Base-by-base conservation (phyloP, 345 rosid species). In the Eucalyptus caleyi region DNA sequence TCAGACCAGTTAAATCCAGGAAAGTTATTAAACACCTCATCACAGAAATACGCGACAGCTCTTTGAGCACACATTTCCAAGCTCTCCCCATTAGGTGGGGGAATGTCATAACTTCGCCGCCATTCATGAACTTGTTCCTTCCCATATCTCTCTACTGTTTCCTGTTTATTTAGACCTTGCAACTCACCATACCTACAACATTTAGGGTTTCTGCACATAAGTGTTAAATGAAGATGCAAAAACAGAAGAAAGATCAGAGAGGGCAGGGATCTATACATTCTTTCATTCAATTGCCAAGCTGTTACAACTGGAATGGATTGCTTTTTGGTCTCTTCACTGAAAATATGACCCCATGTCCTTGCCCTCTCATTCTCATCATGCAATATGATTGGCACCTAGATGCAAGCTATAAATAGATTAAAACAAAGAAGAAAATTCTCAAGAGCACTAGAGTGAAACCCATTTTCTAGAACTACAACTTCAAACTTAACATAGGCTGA, bases 51-150 rank as follows among this genome's bases (percentile, higher is more conserved):
- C 59, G 95, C 93, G 88, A 95, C 99, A 80, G 99, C 99, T 93
- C 99, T 95, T 91, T 95, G 91, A 88, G 99, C 99, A 77, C 99
- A 98, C 99, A 98, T 98, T 94, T 96, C 98, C 93, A 98, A 95
- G 93, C 99, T 98, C 94, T 98, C 99, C 11, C 99, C 99, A 69
- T 96, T 96, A 3, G 99, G 99, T 53, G 99, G 99, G 90, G 98
- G 98, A 83, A 94, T 98, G 88, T 97, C 97, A 91, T 95, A 98
- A 93, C 99, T 98, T 90, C 98, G 94, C 82, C 99, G 97, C 99
- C 99, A 98, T 92, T 97, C 97, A 8, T 96, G 98, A 91, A 98
- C 98, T 92, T 95, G 93, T 86, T 98, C 96, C 83, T 94, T 96
- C 90, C 99, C 99, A 86, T 94, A 98, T 93, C 96, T 94, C 77